Base-by-base conservation (phyloP, 306 rosid species). In the Phaseolus lunatus region DNA sequence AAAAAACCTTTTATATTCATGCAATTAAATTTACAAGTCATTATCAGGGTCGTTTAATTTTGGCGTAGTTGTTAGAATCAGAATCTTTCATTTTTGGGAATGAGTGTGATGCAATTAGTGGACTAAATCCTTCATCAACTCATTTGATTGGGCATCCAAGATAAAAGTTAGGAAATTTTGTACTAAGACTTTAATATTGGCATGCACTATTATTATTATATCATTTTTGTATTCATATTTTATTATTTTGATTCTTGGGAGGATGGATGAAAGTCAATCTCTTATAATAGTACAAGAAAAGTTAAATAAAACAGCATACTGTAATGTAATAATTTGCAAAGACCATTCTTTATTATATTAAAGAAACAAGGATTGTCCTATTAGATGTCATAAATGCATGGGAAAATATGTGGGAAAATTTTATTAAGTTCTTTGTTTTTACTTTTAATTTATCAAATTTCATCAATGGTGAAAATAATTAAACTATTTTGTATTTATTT, bases 121-220 rank as follows among this genome's bases (percentile, higher is more conserved):
- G 18, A 65, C 50, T 67, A 67, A 20, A 67, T 2, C 2, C 35
- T 19, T 4, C 37, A 23, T 43, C 0, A 2, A 23, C n/a, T 14
- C 49, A 20, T 67, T 6, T 67, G 72, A 43, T 43, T 67, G 31
- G 72, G 20, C 54, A 43, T 44, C 31, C 7, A 1, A 67, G 8
- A 35, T 2, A 61, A 43, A 80, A 43, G 79, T 65, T 44, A 65
- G 48, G 13, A 56, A 65, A 27, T 79, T 5, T 53, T 64, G 70
- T 41, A 39, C 44, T 39, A 19, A 29, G 49, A 45, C 31, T 58
- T 73, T 26, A 58, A 59, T 43, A 43, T 19, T 66, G 50, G 5
- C 29, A 18, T 2, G 7, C 57, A n/a, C 20, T 59, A 74, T 10
- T 41, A 74, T 10, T 41, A 43, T 43, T 43, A 12, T 43, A 43